Base-by-base conservation (phyloP, 768 basidiomycete genomes). In the Antrodiella citrinella region DNA sequence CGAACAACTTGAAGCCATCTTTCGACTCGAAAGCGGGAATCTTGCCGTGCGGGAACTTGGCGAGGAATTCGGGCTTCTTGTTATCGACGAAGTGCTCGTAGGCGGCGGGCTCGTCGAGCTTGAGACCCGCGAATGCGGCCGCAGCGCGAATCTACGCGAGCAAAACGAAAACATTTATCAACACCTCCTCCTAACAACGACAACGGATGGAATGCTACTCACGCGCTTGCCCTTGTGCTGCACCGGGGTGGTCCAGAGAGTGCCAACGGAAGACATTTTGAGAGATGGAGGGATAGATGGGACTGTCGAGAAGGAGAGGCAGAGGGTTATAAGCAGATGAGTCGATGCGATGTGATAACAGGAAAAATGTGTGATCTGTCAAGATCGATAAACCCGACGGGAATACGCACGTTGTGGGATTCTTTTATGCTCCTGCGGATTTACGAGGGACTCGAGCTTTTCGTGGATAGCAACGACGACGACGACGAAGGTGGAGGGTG, bases 21-120 rank as follows among this genome's bases (percentile, higher is more conserved):
- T 72, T 67, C 42, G 76, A 72, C 66, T 92, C 90, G 48, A 86
- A 77, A 30, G 86, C 84, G 22, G 96, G 95, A 58, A 95, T 79
- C 73, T 91, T 91, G 50, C 87, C 85, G 51, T 75, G 75, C 45
- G 85, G 80, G 68, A 90, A 93, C 68, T 92, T 91, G 52, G 70
- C 63, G 44, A 79, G 63, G 67, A 82, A 90, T 25, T 81, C 84
- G 0, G 84, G 75, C 61, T 77, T 80, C 63, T 77, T 78, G 74
- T 89, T 89, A 62, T 78, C 76, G 57, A 81, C 74, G 52, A 65
- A 69, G 64, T 85, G 82, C 49, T 70, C 72, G 65, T 86, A 87
- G 49, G 56, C 60, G 18, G 69, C 67, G 13, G 78, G 75, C 47
- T 74, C 52, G 51, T 80, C 76, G 50, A 88, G 55, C 44, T 78